A percentile compares a stretch with the other conserved stretches of the same genome.
These are phyloP conservation scores for Sclerotinia borealis DNA, from an alignment of 2,329 filamentous ascomycete species.

Conservation along the genomic window DNA sequence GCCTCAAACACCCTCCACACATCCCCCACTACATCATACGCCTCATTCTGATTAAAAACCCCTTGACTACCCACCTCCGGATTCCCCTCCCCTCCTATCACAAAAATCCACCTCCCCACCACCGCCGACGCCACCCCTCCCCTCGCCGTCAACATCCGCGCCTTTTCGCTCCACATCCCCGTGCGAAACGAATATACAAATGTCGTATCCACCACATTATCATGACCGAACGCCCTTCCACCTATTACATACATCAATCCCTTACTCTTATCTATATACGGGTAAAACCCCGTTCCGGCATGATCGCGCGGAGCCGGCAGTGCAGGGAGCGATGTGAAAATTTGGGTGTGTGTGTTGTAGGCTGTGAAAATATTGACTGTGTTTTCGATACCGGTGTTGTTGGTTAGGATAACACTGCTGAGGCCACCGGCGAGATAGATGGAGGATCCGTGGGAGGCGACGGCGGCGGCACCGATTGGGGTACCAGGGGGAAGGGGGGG, in stretches of 20 bases:
- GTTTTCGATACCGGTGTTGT: too few relatives aligned
- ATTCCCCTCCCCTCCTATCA: constrained; percentile 37
- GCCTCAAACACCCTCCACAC: background rate
- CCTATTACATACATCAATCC: constrained; percentile 33
- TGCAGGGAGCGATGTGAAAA: constrained; percentile 30
- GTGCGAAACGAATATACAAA: constrained; percentile 32
- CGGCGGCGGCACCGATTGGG: constrained; percentile 32
- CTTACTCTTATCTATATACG: constrained; percentile 24
- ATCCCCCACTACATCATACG: constrained; percentile 26
- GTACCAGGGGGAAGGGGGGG: constrained; percentile 23
- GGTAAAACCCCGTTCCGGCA: constrained; percentile 19
- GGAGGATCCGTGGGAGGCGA: constrained; percentile 30
- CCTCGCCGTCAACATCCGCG: constrained; percentile 35
- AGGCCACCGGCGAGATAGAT: constrained; percentile 38
- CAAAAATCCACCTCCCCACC: constrained; percentile 31
- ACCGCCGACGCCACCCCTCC: constrained; percentile 31
- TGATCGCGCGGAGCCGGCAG: constrained; percentile 36
- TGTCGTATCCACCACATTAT: constrained; percentile 33
- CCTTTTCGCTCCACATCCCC: constrained; percentile 25
- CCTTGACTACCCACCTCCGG: constrained; percentile 15
- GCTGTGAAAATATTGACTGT: constrained; percentile 24
- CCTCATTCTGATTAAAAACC: constrained; percentile 31
- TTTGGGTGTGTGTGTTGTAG: constrained; percentile 29
- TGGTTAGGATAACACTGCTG: too few relatives aligned
- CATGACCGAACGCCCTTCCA: constrained; percentile 23